Conservation (phyloP, 2,329 filamentous ascomycete species). For the Ophiognomonia clavigignenti-juglandacearum region DNA sequence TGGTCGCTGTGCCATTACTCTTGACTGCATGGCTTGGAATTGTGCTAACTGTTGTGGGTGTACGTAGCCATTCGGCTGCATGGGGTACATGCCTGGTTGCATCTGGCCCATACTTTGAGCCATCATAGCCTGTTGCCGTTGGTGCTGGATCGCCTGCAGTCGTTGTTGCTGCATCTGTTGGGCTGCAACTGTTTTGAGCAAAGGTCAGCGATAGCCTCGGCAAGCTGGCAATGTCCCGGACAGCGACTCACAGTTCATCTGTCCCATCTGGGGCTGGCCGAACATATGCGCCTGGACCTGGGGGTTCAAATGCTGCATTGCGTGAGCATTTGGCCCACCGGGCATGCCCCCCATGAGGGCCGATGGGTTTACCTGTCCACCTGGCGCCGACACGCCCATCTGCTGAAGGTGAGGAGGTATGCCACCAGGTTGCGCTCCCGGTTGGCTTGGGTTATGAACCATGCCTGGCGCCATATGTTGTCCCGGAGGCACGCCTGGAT, state of each 20-base stretch:
- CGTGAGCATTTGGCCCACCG: slow-evolving; percentile 65
- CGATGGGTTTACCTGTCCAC: slow-evolving; percentile 66
- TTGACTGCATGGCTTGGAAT: slow-evolving; percentile 24
- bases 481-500: slow-evolving; percentile 62
- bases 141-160: slow-evolving; percentile 44
- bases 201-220: background rate
- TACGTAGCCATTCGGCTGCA: slow-evolving; percentile 39
- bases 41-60: slow-evolving; percentile 32
- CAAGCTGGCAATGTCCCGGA: background rate
- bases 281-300: slow-evolving; percentile 50
- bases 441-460: slow-evolving; percentile 65
- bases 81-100: slow-evolving; percentile 37
- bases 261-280: slow-evolving; percentile 45
- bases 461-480: slow-evolving; percentile 60
- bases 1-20: slow-evolving; percentile 17
- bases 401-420: slow-evolving; percentile 67
- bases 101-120: slow-evolving; percentile 51
- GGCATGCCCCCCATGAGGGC: slow-evolving; percentile 75
- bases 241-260: slow-evolving; percentile 28
- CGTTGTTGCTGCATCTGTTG: slow-evolving; percentile 51
- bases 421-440: slow-evolving; percentile 58
- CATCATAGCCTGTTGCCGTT: slow-evolving; percentile 49
- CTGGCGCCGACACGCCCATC: slow-evolving; percentile 68
- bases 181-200: slow-evolving; percentile 22
- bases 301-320: slow-evolving; percentile 67